Base-by-base conservation (phyloP, 2,329 filamentous ascomycete species). In the Ophiostoma piceae region DNA sequence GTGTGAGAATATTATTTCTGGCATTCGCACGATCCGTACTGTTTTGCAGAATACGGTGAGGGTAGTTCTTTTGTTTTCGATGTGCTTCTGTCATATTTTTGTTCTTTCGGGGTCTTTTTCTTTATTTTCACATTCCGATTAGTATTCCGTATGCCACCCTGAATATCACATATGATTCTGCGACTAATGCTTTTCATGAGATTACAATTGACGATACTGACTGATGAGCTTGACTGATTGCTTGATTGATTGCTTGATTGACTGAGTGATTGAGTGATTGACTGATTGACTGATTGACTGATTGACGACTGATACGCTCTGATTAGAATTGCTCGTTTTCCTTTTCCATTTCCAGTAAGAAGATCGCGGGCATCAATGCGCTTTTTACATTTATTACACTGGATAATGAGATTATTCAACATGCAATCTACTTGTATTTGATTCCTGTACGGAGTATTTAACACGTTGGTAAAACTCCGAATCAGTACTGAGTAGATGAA, bases 291-390 rank as follows among this genome's bases (percentile, higher is more conserved):
- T 43, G 47, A 54, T 22, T 54, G n/a, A 54, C 47, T 54, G 47
- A 26, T 8, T 54, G n/a, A 54, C 8, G 22, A 26, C 51, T 57
- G 51, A 57, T 26, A 14, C 16, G 19, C 43, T 47, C 43, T 47
- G 16, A 47, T 47, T 47, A 19, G 43, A 47, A 47, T n/a, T 47
- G 43, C 43, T 69, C 68, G 68, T 66, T 66, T 69, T 69, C 60
- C 19, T 35, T 66, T 69, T 66, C 68, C 68, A n/a, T 41, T 37
- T 69, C 37, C 39, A 57, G 68, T 66, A 69, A 66, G 47, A 65
- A 26, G 51, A 29, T 57, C 51, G 9, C 51, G 51, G 51, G 26
- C 51, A 57, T 22, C 51, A 57, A 57, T 57, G 51, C 51, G 51
- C 51, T 57, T 57, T 57, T 57, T 57, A 57, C 22, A 57, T 26